Evolutionary conservation across 2,329 filamentous ascomycete species (phyloP).

Genomic region (Xylariaceae sp.): DNA sequence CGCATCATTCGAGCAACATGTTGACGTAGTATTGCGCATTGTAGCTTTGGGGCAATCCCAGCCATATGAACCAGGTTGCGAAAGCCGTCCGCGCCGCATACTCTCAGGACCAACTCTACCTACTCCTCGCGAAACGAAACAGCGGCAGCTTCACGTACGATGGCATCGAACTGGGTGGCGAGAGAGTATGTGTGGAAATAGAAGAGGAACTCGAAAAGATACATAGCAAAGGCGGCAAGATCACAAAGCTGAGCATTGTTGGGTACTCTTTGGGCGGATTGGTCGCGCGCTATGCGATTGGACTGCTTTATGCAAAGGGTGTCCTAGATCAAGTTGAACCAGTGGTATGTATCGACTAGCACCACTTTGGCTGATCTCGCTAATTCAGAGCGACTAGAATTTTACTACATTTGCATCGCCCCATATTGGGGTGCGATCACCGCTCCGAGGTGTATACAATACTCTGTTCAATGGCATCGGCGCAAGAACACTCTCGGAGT

Average conservation of each 20-base stretch:
- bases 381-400: constrained; percentile 52
- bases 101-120: constrained; percentile 61
- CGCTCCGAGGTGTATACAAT: constrained; percentile 63
- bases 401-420: constrained; percentile 91
- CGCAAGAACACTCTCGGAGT: constrained; percentile 75
- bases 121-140: constrained; percentile 71
- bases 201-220: constrained; percentile 60
- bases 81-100: constrained; percentile 61
- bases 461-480: constrained; percentile 81
- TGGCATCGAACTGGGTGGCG: constrained; percentile 65
- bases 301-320: constrained; percentile 77
- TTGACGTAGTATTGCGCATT: constrained; percentile 23
- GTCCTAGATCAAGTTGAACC: constrained; percentile 77
- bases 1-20: background rate
- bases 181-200: constrained; percentile 65
- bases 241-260: constrained; percentile 80
- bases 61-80: constrained; percentile 67
- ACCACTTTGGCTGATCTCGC: background rate
- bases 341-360: constrained; percentile 49
- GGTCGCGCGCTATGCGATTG: constrained; percentile 81
- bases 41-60: constrained; percentile 76
- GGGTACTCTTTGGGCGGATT: constrained; percentile 90
- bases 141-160: constrained; percentile 70
- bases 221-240: constrained; percentile 61
- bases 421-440: constrained; percentile 73